These are phyloP conservation scores for Inosperma sp. DNA, from an alignment of 768 basidiomycete genomes.

Conservation along the genomic window DNA sequence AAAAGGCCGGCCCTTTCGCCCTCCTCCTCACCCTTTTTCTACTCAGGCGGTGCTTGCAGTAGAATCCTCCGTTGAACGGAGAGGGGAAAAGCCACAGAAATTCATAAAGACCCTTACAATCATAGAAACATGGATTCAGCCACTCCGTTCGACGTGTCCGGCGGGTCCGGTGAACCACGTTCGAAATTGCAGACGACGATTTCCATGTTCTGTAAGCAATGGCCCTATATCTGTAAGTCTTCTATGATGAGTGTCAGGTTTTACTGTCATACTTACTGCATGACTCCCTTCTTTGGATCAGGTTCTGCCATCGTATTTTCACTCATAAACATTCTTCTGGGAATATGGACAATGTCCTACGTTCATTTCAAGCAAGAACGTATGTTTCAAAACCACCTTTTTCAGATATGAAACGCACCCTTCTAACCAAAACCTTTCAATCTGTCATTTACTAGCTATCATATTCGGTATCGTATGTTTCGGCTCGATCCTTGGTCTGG, in stretches of 20 bases:
- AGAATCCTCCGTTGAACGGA: conserved; percentile 6
- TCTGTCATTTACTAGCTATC: no score
- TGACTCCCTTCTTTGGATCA: conserved; percentile 1
- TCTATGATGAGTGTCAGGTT: no score
- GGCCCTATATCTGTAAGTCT: conserved; percentile 24
- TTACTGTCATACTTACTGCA: neutral
- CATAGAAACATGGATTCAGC: conserved; percentile 3
- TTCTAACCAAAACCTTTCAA: neutral
- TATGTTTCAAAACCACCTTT: conserved; percentile 3
- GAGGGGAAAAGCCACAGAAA: neutral
- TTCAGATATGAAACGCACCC: neutral
- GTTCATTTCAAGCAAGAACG: conserved; percentile 30
- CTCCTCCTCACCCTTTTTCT: conserved; percentile 1
- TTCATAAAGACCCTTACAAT: neutral
- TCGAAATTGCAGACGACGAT: conserved; percentile 14
- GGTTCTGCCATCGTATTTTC: conserved; percentile 27
- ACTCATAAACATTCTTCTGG: conserved; percentile 25
- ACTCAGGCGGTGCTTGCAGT: conserved; percentile 6
- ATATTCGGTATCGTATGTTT: conserved; percentile 27
- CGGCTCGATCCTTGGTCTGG: conserved; percentile 24
- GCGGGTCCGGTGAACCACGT: conserved; percentile 21
- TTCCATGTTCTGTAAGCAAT: conserved; percentile 17
- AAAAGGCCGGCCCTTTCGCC: conserved; percentile 1
- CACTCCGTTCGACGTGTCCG: conserved; percentile 13
- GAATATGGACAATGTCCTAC: conserved; percentile 27